Percentiles rank a stretch among this genome's conserved stretches.
Evolutionary conservation across 345 rosid genomes (phyloP).

Genomic region (Moricandia arvensis): DNA sequence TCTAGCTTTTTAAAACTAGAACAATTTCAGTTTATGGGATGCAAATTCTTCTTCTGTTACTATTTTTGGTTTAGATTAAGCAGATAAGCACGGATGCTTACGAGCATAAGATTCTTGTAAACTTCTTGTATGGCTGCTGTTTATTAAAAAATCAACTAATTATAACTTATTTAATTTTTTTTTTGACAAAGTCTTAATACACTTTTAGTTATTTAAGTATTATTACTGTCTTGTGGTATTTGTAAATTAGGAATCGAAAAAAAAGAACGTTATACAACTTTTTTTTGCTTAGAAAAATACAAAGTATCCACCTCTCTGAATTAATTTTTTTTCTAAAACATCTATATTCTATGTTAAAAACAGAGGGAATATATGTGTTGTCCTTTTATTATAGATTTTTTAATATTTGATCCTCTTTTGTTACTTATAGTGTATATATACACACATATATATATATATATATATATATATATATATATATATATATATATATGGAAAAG

Average conservation of each 20-base stretch:
- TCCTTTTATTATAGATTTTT: neutral
- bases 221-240: neutral
- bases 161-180: neutral
- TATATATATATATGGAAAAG: too few species aligned
- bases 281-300: neutral
- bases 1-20: constrained; percentile 20
- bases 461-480: too few species aligned
- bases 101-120: constrained; percentile 18
- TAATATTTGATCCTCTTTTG: neutral
- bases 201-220: neutral
- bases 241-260: neutral
- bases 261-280: neutral
- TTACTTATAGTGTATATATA: neutral
- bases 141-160: neutral
- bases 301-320: neutral
- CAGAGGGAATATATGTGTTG: neutral
- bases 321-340: neutral
- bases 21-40: constrained; percentile 11
- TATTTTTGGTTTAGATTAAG: constrained; percentile 26
- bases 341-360: neutral
- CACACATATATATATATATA: too few species aligned
- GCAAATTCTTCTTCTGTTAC: constrained; percentile 5
- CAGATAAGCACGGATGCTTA: neutral
- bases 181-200: too few species aligned
- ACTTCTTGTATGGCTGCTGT: constrained; percentile 12